Evolutionary conservation across 2,329 filamentous ascomycete genomes (phyloP).

Genomic region (Nemania serpens): DNA sequence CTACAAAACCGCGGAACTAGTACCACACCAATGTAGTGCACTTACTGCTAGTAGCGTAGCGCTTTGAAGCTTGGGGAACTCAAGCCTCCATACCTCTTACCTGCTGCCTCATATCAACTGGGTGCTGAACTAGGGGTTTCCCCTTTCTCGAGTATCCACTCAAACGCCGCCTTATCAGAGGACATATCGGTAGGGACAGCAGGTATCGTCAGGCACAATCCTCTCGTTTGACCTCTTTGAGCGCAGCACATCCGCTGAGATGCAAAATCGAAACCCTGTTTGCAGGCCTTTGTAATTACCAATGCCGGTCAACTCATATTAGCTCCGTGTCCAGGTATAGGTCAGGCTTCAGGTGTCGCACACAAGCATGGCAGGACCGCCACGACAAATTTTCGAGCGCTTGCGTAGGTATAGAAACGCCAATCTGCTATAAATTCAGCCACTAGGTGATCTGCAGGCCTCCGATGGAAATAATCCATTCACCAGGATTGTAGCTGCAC

Average conservation of each 20-base stretch:
- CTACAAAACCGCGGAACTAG: too few relatives aligned
- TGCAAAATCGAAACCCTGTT: neutral
- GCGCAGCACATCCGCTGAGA: constrained; percentile 1
- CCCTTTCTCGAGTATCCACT: constrained; percentile 17
- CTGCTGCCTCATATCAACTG: too few relatives aligned
- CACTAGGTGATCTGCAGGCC: too few relatives aligned
- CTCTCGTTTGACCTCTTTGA: constrained; percentile 12
- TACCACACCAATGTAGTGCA: too few relatives aligned
- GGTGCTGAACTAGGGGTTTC: constrained; percentile 7
- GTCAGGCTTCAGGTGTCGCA: constrained; percentile 11
- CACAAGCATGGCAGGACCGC: neutral
- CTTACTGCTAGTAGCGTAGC: too few relatives aligned
- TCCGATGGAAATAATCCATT: too few relatives aligned
- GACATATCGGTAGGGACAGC: constrained; percentile 10
- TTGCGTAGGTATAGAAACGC: neutral
- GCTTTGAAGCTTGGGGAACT: too few relatives aligned
- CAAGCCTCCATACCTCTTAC: too few relatives aligned
- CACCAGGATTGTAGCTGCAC: neutral
- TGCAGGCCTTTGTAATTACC: constrained; percentile 4
- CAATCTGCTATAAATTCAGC: too few relatives aligned
- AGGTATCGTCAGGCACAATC: constrained; percentile 3
- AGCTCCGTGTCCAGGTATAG: neutral
- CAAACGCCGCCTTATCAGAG: constrained; percentile 5
- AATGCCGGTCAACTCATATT: constrained; percentile 14
- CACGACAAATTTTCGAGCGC: neutral